Evolutionary conservation across 805 yeast species (phyloP).

Genomic region (Wickerhamiella azymoides): DNA sequence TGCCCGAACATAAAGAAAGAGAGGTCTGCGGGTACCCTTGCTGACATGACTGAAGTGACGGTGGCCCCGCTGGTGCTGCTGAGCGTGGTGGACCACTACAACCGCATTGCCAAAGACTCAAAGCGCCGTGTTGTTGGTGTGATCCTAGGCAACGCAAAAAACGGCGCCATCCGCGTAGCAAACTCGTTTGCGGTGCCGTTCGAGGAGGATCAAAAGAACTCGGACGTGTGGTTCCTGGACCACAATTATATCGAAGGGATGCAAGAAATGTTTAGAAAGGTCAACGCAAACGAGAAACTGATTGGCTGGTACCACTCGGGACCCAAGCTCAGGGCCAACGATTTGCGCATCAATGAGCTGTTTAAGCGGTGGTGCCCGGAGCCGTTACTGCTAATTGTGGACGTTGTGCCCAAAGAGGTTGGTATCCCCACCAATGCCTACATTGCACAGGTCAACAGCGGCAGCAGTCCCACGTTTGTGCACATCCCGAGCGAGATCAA

Average conservation of each 20-base stretch:
- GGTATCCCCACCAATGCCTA: slow-evolving; percentile 96
- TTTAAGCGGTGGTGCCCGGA: slow-evolving; percentile 70
- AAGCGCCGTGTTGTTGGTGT: slow-evolving; percentile 89
- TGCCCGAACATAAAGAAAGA: slow-evolving; percentile 50
- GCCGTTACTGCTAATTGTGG: slow-evolving; percentile 80
- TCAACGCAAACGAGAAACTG: slow-evolving; percentile 89
- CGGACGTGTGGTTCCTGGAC: slow-evolving; percentile 92
- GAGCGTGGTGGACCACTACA: slow-evolving; percentile 90
- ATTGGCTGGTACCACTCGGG: slow-evolving; percentile 99
- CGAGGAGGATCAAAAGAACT: slow-evolving; percentile 87
- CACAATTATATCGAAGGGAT: slow-evolving; percentile 91
- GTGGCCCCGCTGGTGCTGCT: slow-evolving; percentile 92
- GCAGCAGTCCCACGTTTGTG: slow-evolving; percentile 78
- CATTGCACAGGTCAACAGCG: slow-evolving; percentile 86
- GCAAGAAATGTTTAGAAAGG: slow-evolving; percentile 96
- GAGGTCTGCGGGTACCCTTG: neutral
- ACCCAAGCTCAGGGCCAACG: slow-evolving; percentile 78
- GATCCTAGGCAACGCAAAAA: slow-evolving; percentile 64
- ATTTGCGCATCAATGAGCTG: slow-evolving; percentile 77
- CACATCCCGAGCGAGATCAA: slow-evolving; percentile 86
- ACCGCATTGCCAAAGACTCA: slow-evolving; percentile 61
- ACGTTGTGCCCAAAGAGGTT: slow-evolving; percentile 69
- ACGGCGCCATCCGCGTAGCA: slow-evolving; percentile 51
- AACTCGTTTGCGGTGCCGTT: slow-evolving; percentile 96
- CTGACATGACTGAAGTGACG: slow-evolving; percentile 37